phyloP scores from a whole-genome alignment of 1,139 yeast species.

The Candida labiduridarum region DNA sequence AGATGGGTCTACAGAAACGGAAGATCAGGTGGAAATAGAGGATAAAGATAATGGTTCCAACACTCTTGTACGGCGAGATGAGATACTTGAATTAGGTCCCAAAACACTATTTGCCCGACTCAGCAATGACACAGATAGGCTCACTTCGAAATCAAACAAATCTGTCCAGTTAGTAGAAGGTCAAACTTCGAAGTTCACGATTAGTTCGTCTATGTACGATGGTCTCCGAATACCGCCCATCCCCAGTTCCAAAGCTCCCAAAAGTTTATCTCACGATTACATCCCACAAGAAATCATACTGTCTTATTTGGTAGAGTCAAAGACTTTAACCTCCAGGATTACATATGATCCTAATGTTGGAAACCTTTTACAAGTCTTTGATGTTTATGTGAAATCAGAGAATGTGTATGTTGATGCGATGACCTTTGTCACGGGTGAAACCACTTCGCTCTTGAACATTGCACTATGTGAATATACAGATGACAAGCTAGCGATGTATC shows the following conservation, averaged over 20 bases:
- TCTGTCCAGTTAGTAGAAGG: conserved; percentile 5
- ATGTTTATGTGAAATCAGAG: conserved; percentile 18
- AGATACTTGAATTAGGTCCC: neutral
- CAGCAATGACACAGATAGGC: neutral
- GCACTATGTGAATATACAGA: conserved; percentile 18
- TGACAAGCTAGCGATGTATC: conserved; percentile 18
- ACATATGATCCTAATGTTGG: conserved; percentile 46
- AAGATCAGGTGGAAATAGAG: neutral
- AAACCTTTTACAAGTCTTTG: conserved; percentile 21
- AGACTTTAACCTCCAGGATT: conserved; percentile 24
- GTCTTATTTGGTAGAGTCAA: conserved; percentile 27
- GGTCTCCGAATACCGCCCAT: conserved; percentile 12
- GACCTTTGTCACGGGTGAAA: conserved; percentile 37
- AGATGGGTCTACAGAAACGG: neutral
- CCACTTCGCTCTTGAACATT: conserved; percentile 31
- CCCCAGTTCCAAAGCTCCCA: neutral
- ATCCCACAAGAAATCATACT: conserved; percentile 29
- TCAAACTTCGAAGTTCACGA: conserved; percentile 17
- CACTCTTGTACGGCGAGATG: neutral
- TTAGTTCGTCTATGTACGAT: conserved; percentile 18
- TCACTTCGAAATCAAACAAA: neutral
- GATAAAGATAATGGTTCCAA: neutral
- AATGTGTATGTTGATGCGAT: conserved; percentile 21
- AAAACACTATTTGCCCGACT: conserved; percentile 1
- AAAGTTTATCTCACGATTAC: conserved; percentile 11